phyloP scores from a whole-genome alignment of 2,329 filamentous ascomycete genomes.

The Cryphonectria naterciae region DNA sequence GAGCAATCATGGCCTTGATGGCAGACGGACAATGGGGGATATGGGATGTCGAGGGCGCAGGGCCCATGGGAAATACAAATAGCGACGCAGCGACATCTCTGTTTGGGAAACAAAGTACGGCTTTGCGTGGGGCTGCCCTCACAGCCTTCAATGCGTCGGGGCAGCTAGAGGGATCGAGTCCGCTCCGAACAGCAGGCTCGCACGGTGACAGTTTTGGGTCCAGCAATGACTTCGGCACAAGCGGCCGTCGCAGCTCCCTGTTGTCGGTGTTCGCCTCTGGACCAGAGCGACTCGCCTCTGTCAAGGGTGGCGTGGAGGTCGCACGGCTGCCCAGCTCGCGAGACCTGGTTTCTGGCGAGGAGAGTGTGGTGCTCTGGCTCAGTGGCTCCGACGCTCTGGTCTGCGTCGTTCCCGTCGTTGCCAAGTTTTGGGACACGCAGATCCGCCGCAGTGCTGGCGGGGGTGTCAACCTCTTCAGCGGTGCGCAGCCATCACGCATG shows the following conservation, averaged over 20 bases:
- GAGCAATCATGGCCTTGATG: slow-evolving; percentile 61
- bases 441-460: slow-evolving; percentile 55
- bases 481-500: slow-evolving; percentile 59
- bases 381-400: slow-evolving; percentile 58
- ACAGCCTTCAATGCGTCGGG: slow-evolving; percentile 63
- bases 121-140: slow-evolving; percentile 60
- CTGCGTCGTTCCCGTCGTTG: slow-evolving; percentile 58
- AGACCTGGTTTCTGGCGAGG: slow-evolving; percentile 52
- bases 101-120: slow-evolving; percentile 54
- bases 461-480: slow-evolving; percentile 57
- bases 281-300: slow-evolving; percentile 54
- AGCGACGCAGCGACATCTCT: slow-evolving; percentile 45
- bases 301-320: slow-evolving; percentile 58
- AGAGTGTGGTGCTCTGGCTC: slow-evolving; percentile 61
- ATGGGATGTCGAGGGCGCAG: slow-evolving; percentile 66
- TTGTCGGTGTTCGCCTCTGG: slow-evolving; percentile 47
- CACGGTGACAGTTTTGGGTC: slow-evolving; percentile 38
- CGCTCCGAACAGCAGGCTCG: slow-evolving; percentile 51
- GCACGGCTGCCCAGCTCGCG: slow-evolving; percentile 47
- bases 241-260: slow-evolving; percentile 26
- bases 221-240: slow-evolving; percentile 29
- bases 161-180: slow-evolving; percentile 63
- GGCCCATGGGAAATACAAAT: slow-evolving; percentile 43
- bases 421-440: slow-evolving; percentile 64
- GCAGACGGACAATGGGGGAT: slow-evolving; percentile 70